phyloP scores from a whole-genome alignment of 805 yeast genomes.

The Metschnikowia amazonensis region DNA sequence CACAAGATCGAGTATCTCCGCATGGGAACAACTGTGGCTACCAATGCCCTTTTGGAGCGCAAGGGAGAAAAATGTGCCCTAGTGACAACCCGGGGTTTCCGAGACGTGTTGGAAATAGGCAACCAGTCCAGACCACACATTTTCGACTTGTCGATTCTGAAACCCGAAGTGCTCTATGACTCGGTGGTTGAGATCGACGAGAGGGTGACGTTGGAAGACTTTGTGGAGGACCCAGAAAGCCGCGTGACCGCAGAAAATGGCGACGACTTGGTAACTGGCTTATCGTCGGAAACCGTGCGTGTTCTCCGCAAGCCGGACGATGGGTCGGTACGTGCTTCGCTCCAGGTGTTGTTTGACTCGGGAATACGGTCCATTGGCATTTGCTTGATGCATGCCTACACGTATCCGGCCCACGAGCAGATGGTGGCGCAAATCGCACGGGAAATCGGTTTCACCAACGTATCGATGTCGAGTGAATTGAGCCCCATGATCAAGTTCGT shows the following conservation, averaged over 20 bases:
- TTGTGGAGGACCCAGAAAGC: conserved; percentile 15
- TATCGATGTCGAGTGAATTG: conserved; percentile 37
- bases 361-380: conserved; percentile 26
- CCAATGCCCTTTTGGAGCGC: conserved; percentile 88
- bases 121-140: conserved; percentile 90
- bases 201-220: conserved; percentile 67
- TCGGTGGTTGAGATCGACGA: conserved; percentile 83
- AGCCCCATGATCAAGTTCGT: conserved; percentile 46
- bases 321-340: conserved; percentile 20
- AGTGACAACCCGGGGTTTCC: conserved; percentile 83
- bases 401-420: conserved; percentile 38
- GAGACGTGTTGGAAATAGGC: conserved; percentile 78
- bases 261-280: conserved; percentile 33
- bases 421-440: conserved; percentile 33
- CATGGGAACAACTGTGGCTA: conserved; percentile 52
- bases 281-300: conserved; percentile 32
- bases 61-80: conserved; percentile 88
- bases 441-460: conserved; percentile 33
- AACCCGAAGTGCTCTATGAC: conserved; percentile 68
- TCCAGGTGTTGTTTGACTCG: conserved; percentile 22
- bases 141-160: conserved; percentile 74
- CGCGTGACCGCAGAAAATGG: conserved; percentile 18
- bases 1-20: conserved; percentile 20
- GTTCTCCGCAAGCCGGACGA: conserved; percentile 32
- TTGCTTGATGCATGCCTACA: conserved; percentile 39